A percentile compares a stretch with the other conserved stretches of the same genome.
Conservation (phyloP, 2,329 filamentous ascomycete species). For the Ophiostoma ips region DNA sequence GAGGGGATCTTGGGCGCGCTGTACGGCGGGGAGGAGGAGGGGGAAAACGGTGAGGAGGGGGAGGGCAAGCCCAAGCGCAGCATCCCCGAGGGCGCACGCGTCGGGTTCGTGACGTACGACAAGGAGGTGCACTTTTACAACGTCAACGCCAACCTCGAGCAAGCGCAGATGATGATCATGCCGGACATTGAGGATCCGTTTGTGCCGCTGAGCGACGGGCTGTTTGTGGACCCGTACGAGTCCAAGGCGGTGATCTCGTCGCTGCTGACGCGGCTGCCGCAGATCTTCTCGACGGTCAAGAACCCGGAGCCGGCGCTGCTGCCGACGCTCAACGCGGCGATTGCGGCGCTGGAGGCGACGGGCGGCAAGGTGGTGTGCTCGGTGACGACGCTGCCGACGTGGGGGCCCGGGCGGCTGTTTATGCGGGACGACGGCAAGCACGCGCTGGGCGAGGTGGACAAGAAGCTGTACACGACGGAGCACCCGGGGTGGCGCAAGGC, state of each 20-base stretch:
- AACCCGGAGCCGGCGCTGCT: constrained; percentile 83
- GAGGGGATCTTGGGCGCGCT: constrained; percentile 75
- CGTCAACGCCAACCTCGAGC: constrained; percentile 65
- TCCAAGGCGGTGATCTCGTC: constrained; percentile 70
- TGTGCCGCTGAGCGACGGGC: constrained; percentile 74
- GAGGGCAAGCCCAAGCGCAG: constrained; percentile 40
- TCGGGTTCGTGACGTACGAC: constrained; percentile 93
- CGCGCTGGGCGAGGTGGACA: constrained; percentile 68
- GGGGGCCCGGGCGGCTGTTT: constrained; percentile 74
- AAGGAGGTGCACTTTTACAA: constrained; percentile 98
- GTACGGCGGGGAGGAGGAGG: constrained; percentile 52
- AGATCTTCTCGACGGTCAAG: constrained; percentile 76
- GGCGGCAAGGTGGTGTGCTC: constrained; percentile 90
- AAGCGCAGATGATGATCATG: constrained; percentile 98
- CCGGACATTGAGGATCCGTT: constrained; percentile 95
- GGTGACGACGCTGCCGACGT: constrained; percentile 75
- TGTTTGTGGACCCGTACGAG: constrained; percentile 90
- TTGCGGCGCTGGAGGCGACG: constrained; percentile 71
- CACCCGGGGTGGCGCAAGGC: constrained; percentile 77
- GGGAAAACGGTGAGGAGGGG: constrained; percentile 31
- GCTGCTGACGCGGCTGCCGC: constrained; percentile 71
- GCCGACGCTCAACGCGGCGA: constrained; percentile 67
- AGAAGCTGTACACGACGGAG: constrained; percentile 82
- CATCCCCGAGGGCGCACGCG: constrained; percentile 67
- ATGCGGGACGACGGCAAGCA: constrained; percentile 81